Percentiles rank a stretch among this genome's conserved stretches.
phyloP scores from a whole-genome alignment of 2,329 filamentous ascomycete species.

The Elsinoe necatrix region DNA sequence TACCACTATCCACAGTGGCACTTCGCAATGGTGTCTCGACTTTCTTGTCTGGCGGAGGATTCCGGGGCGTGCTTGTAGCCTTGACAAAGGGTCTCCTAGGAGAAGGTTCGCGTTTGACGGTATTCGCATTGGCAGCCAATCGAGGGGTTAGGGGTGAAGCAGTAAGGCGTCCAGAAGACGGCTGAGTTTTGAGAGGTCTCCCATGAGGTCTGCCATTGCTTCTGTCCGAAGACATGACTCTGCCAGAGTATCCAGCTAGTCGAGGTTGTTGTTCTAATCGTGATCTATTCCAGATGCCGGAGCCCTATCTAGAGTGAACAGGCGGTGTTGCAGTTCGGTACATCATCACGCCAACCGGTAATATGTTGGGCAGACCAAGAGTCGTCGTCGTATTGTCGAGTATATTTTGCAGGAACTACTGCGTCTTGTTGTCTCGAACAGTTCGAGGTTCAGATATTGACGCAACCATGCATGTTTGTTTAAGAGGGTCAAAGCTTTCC shows the following conservation, averaged over 20 bases:
- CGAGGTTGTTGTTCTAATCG: neutral
- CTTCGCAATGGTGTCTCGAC: neutral
- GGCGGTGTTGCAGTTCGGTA: neutral
- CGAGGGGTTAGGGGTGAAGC: conserved; percentile 21
- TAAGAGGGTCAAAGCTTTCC: neutral
- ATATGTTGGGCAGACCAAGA: neutral
- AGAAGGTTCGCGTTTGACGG: conserved; percentile 7
- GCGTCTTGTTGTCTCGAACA: neutral
- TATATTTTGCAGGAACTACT: neutral
- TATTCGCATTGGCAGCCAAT: conserved; percentile 10
- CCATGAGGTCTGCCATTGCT: conserved; percentile 13
- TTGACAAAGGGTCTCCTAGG: conserved; percentile 13
- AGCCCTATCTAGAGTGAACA: neutral
- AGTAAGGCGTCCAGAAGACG: neutral
- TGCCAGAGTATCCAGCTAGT: neutral
- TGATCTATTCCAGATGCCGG: neutral
- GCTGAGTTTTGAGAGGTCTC: neutral
- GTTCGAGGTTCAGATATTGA: conserved; percentile 10
- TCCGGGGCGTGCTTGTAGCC: conserved; percentile 5
- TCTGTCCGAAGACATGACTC: conserved; percentile 13
- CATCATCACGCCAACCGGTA: neutral
- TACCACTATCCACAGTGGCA: conserved; percentile 60
- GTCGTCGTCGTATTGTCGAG: neutral
- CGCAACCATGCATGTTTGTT: conserved; percentile 12
- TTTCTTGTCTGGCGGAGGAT: conserved; percentile 1